Base-by-base conservation (phyloP, 2,329 filamentous ascomycete species). In the Xylariaceae sp. region DNA sequence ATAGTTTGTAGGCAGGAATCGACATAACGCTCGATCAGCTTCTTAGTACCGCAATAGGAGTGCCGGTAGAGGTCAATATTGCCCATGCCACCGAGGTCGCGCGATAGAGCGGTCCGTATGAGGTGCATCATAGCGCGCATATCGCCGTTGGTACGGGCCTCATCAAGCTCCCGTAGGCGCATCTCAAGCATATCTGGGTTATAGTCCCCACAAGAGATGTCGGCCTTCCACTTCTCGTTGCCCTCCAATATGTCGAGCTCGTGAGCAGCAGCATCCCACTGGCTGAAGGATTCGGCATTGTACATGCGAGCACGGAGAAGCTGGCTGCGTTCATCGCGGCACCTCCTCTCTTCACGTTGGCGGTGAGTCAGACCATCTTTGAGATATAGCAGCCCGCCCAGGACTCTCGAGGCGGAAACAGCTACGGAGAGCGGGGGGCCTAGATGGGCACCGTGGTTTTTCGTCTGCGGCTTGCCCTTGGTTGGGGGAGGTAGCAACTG, bases 1-100 rank as follows among this genome's bases (percentile, higher is more conserved):
- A 97, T 86, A 0, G 91, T 91, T 52, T 85, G 80, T 24, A 92
- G 75, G 1, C 90, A 87, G 1, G 90, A 91, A 43, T 88, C 83
- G 57, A 96, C 92, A 65, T 97, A 97, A 27, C 83, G 80, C 72
- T 97, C 92, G 57, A 96, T 93, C 59, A 96, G 73, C 54, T 82
- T 79, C 74, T 97, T 97, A 7, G 92, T 96, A 4, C 92, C 93
- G 11, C 91, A 82, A 67, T 94, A 87, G 0, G 89, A 89, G 68
- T 94, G 89, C 50, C 86, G 86, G 74, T 97, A 97, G 2, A 97
- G 79, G 46, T 86, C 82, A 35, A 88, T 81, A 65, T 92, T 89
- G 57, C 89, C 91, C 88, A 97, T 96, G 45, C 88, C 89, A 6
- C 91, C 92, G 8, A 96, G 76, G 63, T 92, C 87, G 37, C 92